Percentiles rank a stretch among this genome's conserved stretches.
These are phyloP conservation scores for Blastocystis hominis DNA, from an alignment of 352 stramenopile genomes.

Conservation along the genomic window DNA sequence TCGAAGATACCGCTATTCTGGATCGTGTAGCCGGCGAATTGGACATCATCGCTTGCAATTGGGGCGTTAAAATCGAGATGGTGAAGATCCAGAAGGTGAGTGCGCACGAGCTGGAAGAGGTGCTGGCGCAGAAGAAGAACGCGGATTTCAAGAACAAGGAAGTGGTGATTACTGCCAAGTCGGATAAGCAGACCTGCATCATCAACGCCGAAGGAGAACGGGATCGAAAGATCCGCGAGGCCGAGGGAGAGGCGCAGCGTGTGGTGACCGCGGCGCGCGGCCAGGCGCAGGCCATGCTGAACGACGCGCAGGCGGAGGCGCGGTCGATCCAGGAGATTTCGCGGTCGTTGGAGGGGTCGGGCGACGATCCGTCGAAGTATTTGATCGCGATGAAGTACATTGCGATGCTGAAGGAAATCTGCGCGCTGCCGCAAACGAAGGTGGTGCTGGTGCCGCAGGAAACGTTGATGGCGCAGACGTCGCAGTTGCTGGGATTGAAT, in stretches of 20 bases:
- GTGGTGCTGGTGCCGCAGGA: slow-evolving; percentile 61
- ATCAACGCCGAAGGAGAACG: slow-evolving; percentile 63
- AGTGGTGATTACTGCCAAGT: slow-evolving; percentile 63
- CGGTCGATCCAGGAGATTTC: slow-evolving; percentile 60
- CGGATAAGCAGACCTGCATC: slow-evolving; percentile 62
- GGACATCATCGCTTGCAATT: slow-evolving; percentile 59
- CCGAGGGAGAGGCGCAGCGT: slow-evolving; percentile 61
- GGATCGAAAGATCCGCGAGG: slow-evolving; percentile 62
- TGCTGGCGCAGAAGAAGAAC: slow-evolving; percentile 63
- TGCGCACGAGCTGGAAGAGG: slow-evolving; percentile 60
- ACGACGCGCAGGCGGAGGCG: slow-evolving; percentile 61
- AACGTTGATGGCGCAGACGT: slow-evolving; percentile 61
- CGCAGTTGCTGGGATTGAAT: slow-evolving; percentile 60
- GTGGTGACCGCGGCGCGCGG: slow-evolving; percentile 60
- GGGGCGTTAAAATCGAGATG: slow-evolving; percentile 63
- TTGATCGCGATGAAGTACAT: slow-evolving; percentile 64
- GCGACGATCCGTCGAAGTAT: slow-evolving; percentile 62
- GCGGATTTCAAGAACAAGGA: slow-evolving; percentile 64
- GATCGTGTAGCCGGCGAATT: slow-evolving; percentile 61
- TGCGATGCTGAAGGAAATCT: slow-evolving; percentile 60
- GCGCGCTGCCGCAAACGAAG: slow-evolving; percentile 2
- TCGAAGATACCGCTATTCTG: slow-evolving; percentile 63
- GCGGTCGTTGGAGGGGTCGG: slow-evolving; percentile 53
- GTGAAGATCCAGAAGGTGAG: slow-evolving; percentile 64
- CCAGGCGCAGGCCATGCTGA: slow-evolving; percentile 62